Evolutionary conservation across 2,329 filamentous ascomycete species (phyloP).

Genomic region (Pseudogymnoascus sp.): DNA sequence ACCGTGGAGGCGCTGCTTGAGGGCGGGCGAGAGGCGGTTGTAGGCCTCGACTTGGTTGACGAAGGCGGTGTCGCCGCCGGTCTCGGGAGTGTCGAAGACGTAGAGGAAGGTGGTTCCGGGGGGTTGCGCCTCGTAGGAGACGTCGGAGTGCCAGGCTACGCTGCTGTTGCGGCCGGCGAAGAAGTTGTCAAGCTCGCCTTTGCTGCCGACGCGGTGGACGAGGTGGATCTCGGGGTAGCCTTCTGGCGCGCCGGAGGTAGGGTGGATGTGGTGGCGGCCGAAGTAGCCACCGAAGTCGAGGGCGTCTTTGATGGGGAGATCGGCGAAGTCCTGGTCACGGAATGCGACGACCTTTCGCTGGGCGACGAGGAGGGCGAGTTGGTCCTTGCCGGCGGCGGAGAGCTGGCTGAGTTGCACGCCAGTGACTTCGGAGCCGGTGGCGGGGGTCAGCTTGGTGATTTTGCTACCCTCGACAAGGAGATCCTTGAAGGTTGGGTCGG

Average conservation of each 20-base stretch:
- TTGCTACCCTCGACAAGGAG: constrained; percentile 50
- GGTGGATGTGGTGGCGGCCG: constrained; percentile 75
- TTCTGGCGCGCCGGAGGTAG: constrained; percentile 66
- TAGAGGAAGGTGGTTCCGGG: constrained; percentile 88
- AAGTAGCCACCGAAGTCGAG: constrained; percentile 68
- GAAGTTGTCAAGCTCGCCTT: constrained; percentile 53
- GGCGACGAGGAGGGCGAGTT: constrained; percentile 68
- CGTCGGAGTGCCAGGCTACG: constrained; percentile 83
- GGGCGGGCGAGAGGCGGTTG: constrained; percentile 67
- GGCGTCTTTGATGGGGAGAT: constrained; percentile 62
- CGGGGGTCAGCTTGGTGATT: constrained; percentile 59
- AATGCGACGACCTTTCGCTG: constrained; percentile 74
- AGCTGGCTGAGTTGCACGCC: constrained; percentile 67
- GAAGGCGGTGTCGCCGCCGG: constrained; percentile 81
- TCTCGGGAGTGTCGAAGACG: constrained; percentile 71
- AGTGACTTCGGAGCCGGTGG: constrained; percentile 64
- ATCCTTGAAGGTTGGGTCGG: constrained; percentile 61
- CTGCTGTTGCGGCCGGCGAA: constrained; percentile 67
- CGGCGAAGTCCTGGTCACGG: constrained; percentile 65
- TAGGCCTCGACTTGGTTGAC: constrained; percentile 75
- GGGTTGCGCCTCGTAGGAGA: constrained; percentile 81
- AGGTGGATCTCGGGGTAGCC: constrained; percentile 71
- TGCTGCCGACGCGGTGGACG: constrained; percentile 64
- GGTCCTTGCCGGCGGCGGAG: constrained; percentile 62
- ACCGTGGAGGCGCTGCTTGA: constrained; percentile 73